Evolutionary conservation across 2,329 filamentous ascomycete genomes (phyloP), one percentile per base, ranked within the genome.

Genomic region (Aspergillus oerlinghausenensis): DNA sequence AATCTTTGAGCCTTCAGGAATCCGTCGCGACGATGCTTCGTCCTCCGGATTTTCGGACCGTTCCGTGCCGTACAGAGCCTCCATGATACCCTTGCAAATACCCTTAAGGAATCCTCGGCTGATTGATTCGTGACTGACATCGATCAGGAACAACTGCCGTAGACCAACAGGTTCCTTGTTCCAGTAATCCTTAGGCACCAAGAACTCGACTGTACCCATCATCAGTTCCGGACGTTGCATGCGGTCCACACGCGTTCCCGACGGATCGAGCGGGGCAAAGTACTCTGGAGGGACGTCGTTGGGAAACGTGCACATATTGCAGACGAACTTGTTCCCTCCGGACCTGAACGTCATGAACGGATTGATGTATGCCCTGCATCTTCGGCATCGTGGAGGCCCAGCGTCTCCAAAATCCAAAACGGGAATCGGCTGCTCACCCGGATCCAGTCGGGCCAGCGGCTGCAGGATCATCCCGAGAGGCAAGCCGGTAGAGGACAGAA

Each of bases 111-210:
- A 96, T 0, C 93, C 93, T 70, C 92, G 91, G 70, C 93, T 95
- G 62, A 89, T 88, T 1, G 93, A 86, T 74, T 97, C 93, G 64
- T 95, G 90, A 4, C 90, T 94, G 43, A 95, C 92, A 73, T 99
- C 94, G 56, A 99, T 89, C 61, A 97, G 74, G 73, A 99, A 99
- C 10, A 99, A 78, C 84, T 88, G 96, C 58, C 88, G 86, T 66
- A 97, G 73, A 25, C 90, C 92, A 14, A 94, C 89, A 0, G 94
- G 94, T 71, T 95, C 88, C 73, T 93, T 94, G 25, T 91, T 93
- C 90, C 92, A 99, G 77, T 99, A 99, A 76, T 99, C 94, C 77
- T 97, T 97, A 17, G 94, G 94, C 14, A 99, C 95, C 58, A 94
- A 82, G 70, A 96, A 99, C 71, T 99, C 94, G 49, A 97, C 93